Conservation (phyloP, 768 basidiomycete species). For the Lactarius psammicola region DNA sequence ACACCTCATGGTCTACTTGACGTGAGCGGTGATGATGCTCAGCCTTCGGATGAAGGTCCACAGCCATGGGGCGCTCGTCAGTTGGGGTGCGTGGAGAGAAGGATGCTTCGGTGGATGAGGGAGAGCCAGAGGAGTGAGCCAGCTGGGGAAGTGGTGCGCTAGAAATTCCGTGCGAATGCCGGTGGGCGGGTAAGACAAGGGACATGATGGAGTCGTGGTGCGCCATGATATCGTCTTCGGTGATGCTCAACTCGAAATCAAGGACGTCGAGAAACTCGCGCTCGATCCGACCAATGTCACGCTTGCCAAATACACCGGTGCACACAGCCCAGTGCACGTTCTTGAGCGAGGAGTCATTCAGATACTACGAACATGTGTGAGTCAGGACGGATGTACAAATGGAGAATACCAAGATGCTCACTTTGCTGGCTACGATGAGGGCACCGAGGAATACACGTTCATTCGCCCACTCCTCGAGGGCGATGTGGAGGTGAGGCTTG, state of each 20-base stretch:
- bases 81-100: slow-evolving; percentile 25
- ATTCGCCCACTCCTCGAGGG: slow-evolving; percentile 80
- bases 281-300: slow-evolving; percentile 75
- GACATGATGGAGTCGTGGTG: slow-evolving; percentile 38
- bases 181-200: slow-evolving; percentile 19
- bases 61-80: background rate
- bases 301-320: slow-evolving; percentile 74
- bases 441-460: slow-evolving; percentile 91
- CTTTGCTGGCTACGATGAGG: slow-evolving; percentile 85
- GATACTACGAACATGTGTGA: slow-evolving; percentile 47
- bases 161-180: slow-evolving; percentile 3
- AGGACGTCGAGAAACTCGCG: slow-evolving; percentile 78
- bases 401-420: slow-evolving; percentile 37
- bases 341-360: slow-evolving; percentile 86
- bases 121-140: slow-evolving; percentile 6
- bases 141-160: slow-evolving; percentile 7
- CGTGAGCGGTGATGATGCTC: background rate
- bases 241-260: slow-evolving; percentile 64
- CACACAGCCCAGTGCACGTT: slow-evolving; percentile 85
- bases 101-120: slow-evolving; percentile 22
- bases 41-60: slow-evolving; percentile 10
- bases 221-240: slow-evolving; percentile 57
- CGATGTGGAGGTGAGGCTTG: slow-evolving; percentile 76
- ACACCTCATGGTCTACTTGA: background rate
- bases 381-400: slow-evolving; percentile 16